phyloP scores from a whole-genome alignment of 805 yeast genomes.

The Saturnispora ahearnii region DNA sequence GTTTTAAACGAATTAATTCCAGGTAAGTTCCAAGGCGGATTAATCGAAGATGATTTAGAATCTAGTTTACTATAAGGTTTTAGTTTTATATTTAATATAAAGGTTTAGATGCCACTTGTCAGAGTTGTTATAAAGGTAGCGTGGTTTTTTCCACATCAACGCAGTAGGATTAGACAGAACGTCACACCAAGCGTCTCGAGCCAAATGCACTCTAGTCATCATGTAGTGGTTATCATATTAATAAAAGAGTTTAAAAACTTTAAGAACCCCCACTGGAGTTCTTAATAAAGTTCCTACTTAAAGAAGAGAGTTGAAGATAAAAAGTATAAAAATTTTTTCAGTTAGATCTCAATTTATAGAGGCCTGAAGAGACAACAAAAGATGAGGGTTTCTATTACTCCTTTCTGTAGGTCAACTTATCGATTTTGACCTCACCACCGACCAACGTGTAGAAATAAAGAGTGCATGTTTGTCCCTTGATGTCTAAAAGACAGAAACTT shows the following conservation, averaged over 20 bases:
- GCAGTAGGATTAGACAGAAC: slow-evolving; percentile 28
- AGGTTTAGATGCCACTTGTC: slow-evolving; percentile 2
- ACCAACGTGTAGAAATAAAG: slow-evolving; percentile 76
- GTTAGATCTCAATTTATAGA: not conserved
- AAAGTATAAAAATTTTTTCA: not conserved
- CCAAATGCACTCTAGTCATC: slow-evolving; percentile 99
- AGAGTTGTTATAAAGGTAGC: slow-evolving; percentile 60
- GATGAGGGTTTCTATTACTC: slow-evolving; percentile 2
- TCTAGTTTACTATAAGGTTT: slow-evolving; percentile 30
- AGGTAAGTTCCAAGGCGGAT: slow-evolving; percentile 40
- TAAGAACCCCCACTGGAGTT: not conserved
- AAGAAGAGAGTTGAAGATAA: not conserved
- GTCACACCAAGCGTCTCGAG: slow-evolving; percentile 66
- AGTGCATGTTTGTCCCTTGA: slow-evolving; percentile 71
- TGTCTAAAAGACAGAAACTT: slow-evolving; percentile 80
- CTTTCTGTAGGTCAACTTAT: slow-evolving; percentile 21
- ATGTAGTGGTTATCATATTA: slow-evolving; percentile 26
- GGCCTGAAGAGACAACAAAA: not conserved
- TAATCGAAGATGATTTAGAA: slow-evolving; percentile 47
- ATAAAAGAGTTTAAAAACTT: not conserved
- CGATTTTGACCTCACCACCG: slow-evolving; percentile 82
- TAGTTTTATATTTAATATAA: not conserved
- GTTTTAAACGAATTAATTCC: slow-evolving; percentile 55
- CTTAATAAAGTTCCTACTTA: not conserved
- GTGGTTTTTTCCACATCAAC: slow-evolving; percentile 98